Evolutionary conservation across 495 filamentous ascomycete genomes (phyloP).

Genomic region (Xylaria acuta): DNA sequence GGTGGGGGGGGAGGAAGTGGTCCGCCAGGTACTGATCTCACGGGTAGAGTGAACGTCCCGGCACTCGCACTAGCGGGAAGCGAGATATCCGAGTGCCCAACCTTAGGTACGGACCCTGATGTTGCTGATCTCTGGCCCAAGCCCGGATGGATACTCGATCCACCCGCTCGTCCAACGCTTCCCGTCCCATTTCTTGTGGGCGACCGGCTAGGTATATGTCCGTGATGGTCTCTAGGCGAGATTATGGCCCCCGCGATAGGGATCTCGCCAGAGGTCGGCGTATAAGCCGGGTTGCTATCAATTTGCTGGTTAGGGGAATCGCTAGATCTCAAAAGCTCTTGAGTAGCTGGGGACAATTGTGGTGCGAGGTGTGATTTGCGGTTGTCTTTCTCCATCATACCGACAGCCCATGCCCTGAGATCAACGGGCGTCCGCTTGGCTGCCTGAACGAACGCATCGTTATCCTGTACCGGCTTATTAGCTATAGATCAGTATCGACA

Average conservation of each 20-base stretch:
- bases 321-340: conserved; percentile 61
- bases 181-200: conserved; percentile 49
- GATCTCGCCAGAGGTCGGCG: conserved; percentile 71
- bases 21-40: conserved; percentile 54
- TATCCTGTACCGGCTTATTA: conserved; percentile 64
- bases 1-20: conserved; percentile 53
- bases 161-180: conserved; percentile 51
- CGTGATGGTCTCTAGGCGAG: conserved; percentile 48
- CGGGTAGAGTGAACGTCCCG: conserved; percentile 53
- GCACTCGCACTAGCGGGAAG: conserved; percentile 37
- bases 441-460: conserved; percentile 90
- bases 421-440: conserved; percentile 94
- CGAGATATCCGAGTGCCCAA: conserved; percentile 38
- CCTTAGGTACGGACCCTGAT: conserved; percentile 51
- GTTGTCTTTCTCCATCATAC: conserved; percentile 88
- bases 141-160: conserved; percentile 56
- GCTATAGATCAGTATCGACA: conserved; percentile 1
- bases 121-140: conserved; percentile 55
- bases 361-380: conserved; percentile 89
- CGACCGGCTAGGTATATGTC: conserved; percentile 49
- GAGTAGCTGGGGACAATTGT: conserved; percentile 63
- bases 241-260: conserved; percentile 63
- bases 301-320: conserved; percentile 54
- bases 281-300: conserved; percentile 48
- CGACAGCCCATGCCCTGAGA: conserved; percentile 85